Percentiles rank a stretch among this genome's conserved stretches.
Evolutionary conservation across 1,284 basidiomycete species (phyloP).

Genomic region (Bjerkandera adusta): DNA sequence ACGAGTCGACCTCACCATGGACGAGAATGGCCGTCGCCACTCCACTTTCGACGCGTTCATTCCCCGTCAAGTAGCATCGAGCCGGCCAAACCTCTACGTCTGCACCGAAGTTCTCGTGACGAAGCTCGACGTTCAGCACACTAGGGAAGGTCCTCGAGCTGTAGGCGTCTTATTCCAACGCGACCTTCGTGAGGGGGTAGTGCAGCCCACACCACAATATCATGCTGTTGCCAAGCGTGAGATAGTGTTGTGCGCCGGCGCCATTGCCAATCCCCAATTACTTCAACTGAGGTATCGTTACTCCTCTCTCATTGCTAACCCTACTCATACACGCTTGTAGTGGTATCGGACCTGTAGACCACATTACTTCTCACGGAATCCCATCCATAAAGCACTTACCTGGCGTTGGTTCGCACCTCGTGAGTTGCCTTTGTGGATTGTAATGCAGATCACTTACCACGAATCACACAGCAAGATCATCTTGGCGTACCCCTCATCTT

Average conservation of each 20-base stretch:
- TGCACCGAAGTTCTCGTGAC: background rate
- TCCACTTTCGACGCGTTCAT: slow-evolving; percentile 26
- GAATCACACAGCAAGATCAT: slow-evolving; percentile 31
- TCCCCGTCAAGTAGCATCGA: slow-evolving; percentile 7
- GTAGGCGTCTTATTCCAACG: background rate
- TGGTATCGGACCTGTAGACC: slow-evolving; percentile 27
- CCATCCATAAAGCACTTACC: slow-evolving; percentile 27
- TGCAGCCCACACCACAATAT: background rate
- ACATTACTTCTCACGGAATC: slow-evolving; percentile 25
- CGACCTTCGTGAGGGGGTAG: background rate
- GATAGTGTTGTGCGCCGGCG: slow-evolving; percentile 27
- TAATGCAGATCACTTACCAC: background rate
- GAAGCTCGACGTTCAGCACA: background rate
- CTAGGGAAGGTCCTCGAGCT: background rate
- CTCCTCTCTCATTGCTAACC: too few species aligned
- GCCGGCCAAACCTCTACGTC: background rate
- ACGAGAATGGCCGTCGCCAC: slow-evolving; percentile 16
- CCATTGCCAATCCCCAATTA: slow-evolving; percentile 27
- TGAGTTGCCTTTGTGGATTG: slow-evolving; percentile 2
- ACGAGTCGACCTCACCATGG: slow-evolving; percentile 20
- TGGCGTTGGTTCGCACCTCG: slow-evolving; percentile 29
- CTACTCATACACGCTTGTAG: too few species aligned
- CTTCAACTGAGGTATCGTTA: slow-evolving; percentile 26
- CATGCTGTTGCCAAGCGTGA: slow-evolving; percentile 20
- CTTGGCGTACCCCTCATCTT: slow-evolving; percentile 23